Percentiles rank a stretch among this genome's conserved stretches.
Evolutionary conservation across 2,329 filamentous ascomycete genomes (phyloP).

Genomic region (Rhynchosporium secalis): DNA sequence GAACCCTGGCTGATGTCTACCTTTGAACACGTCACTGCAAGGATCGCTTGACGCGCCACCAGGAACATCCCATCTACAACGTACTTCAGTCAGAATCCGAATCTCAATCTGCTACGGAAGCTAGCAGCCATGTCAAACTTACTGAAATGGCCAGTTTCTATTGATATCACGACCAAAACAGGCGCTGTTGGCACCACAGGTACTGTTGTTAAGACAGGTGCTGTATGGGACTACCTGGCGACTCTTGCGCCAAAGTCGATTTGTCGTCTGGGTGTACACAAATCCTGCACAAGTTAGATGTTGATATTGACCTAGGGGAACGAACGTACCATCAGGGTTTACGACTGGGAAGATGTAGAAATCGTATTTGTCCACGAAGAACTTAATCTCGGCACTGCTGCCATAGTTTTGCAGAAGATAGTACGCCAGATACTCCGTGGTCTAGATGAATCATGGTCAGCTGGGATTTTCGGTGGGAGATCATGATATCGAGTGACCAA

Average conservation of each 20-base stretch:
- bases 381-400: constrained; percentile 42
- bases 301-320: no score
- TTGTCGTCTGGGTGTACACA: constrained; percentile 54
- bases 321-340: constrained; percentile 55
- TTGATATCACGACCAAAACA: constrained; percentile 57
- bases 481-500: neutral
- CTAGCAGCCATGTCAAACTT: neutral
- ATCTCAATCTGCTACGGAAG: neutral
- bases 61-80: constrained; percentile 45
- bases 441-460: neutral
- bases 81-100: neutral
- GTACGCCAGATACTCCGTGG: constrained; percentile 53
- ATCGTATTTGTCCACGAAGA: constrained; percentile 61
- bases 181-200: constrained; percentile 36
- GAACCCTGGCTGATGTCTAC: constrained; percentile 15
- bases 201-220: no score
- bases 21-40: constrained; percentile 51
- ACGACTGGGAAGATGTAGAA: constrained; percentile 65
- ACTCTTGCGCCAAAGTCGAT: constrained; percentile 65
- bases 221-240: constrained; percentile 42
- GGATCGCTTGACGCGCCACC: constrained; percentile 52
- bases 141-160: constrained; percentile 54
- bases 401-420: constrained; percentile 50
- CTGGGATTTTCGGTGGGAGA: neutral
- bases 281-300: constrained; percentile 41